Evolutionary conservation across 2,329 filamentous ascomycete genomes (phyloP), one percentile per base, ranked within the genome.

Genomic region (Botrytis squamosa): DNA sequence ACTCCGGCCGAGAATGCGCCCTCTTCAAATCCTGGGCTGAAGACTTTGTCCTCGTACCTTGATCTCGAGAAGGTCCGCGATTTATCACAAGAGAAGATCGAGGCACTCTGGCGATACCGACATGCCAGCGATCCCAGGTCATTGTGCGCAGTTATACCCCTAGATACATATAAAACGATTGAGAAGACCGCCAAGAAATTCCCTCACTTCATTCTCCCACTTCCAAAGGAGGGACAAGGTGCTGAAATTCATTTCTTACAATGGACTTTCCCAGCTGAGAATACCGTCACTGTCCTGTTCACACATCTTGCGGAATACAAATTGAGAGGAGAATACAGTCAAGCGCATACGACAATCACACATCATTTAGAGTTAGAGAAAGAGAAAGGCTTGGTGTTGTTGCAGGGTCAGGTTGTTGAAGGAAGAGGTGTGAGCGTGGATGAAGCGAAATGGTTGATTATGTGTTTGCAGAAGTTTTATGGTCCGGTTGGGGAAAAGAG

Each of bases 181-280:
- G 89, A 91, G 76, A 82, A 84, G 0, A 89, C 90, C 3, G 96
- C 95, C 22, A 90, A 89, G 76, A 85, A 85, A 70, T 89, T 95
- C 81, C 96, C 96, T 22, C 91, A 94, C 78, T 99, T 99, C 84
- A 91, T 99, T 72, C 88, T 99, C 1, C 96, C 96, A 0, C 88
- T 98, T 10, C 93, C 93, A 77, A 93, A 88, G 83, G 85, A 81
- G 69, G 82, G 83, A 4, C 85, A 88, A 75, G 93, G 93, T 70
- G 93, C 94, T 65, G 96, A 98, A 83, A 94, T 99, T 64, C 96
- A 99, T 84, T 97, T 97, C 83, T 84, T 99, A 75, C 95, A 99
- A 83, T 99, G 97, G 94, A 93, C 92, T 0, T 98, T 97, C 83
- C 95, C 97, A 75, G 87, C 90, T 0, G 85, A 86, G 84, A 46